Conservation (phyloP, 148 eudicot species). For the Tetragonia tetragonoides region DNA sequence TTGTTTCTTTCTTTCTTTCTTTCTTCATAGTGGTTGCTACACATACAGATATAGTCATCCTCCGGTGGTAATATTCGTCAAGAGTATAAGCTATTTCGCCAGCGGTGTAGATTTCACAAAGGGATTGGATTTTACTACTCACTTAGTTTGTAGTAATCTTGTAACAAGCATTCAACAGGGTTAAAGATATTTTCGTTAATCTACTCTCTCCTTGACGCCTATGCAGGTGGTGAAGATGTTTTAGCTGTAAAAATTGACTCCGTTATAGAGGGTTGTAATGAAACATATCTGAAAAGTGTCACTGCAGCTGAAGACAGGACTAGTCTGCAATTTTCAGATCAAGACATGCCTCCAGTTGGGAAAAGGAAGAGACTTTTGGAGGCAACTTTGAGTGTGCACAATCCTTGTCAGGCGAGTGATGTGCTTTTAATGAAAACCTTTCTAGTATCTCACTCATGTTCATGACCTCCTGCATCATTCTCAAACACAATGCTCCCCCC, state of each 20-base stretch:
- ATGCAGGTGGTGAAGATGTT: constrained; percentile 46
- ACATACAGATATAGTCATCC: no score
- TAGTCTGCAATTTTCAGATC: constrained; percentile 22
- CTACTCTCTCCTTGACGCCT: constrained; percentile 2
- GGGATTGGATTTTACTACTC: no score
- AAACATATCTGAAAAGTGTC: constrained; percentile 24
- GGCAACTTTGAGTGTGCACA: constrained; percentile 36
- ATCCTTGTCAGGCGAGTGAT: constrained; percentile 47
- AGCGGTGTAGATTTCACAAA: no score
- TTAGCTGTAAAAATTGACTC: constrained; percentile 46
- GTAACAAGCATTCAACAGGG: neutral
- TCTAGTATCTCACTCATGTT: neutral
- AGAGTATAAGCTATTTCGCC: no score
- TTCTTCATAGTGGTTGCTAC: no score
- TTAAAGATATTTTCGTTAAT: neutral
- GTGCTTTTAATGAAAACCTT: neutral
- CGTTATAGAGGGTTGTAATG: constrained; percentile 45
- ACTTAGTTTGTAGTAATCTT: neutral
- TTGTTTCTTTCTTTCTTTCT: no score
- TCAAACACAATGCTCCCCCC: neutral
- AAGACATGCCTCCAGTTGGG: constrained; percentile 16
- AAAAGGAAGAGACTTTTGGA: constrained; percentile 45
- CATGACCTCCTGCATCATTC: neutral
- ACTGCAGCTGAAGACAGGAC: constrained; percentile 25
- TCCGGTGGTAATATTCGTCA: no score